These are phyloP conservation scores for Candida awuae DNA, from an alignment of 805 yeast genomes.

Conservation along the genomic window DNA sequence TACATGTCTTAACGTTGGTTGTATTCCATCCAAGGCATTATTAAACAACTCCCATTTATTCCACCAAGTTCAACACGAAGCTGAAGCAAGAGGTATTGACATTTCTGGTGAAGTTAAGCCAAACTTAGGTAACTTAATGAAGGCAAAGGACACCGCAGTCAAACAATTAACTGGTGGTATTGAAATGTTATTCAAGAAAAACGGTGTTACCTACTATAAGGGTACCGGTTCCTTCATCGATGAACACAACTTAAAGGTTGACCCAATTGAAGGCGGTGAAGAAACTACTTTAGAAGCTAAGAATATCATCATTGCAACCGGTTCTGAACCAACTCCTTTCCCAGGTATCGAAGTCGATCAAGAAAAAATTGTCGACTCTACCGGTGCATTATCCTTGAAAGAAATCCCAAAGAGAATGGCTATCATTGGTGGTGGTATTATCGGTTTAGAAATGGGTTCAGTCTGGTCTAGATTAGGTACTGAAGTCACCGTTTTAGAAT, in stretches of 20 bases:
- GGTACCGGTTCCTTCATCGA: conserved; percentile 85
- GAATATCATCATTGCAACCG: conserved; percentile 92
- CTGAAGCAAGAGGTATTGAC: conserved; percentile 84
- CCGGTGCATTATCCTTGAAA: conserved; percentile 78
- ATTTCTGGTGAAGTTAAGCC: conserved; percentile 60
- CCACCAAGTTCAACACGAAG: conserved; percentile 82
- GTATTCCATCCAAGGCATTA: conserved; percentile 96
- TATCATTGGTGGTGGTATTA: conserved; percentile 98
- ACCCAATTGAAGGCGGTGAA: conserved; percentile 80
- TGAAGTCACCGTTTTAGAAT: conserved; percentile 92
- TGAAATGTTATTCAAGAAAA: conserved; percentile 90
- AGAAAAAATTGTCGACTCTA: conserved; percentile 92
- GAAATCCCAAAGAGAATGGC: conserved; percentile 90
- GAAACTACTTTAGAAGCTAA: conserved; percentile 69
- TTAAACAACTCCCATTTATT: conserved; percentile 90
- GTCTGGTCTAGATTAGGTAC: conserved; percentile 94
- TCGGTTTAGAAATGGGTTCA: conserved; percentile 98
- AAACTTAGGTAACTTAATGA: conserved; percentile 74
- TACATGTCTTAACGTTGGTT: conserved; percentile 97
- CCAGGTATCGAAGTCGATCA: conserved; percentile 96
- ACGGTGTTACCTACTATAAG: conserved; percentile 89
- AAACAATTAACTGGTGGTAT: conserved; percentile 87
- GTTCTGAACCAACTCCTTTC: conserved; percentile 97
- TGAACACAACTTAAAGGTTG: conserved; percentile 70
- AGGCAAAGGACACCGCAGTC: conserved; percentile 88